Evolutionary conservation across 2,329 filamentous ascomycete species (phyloP).

Genomic region (Blastomyces silverae): DNA sequence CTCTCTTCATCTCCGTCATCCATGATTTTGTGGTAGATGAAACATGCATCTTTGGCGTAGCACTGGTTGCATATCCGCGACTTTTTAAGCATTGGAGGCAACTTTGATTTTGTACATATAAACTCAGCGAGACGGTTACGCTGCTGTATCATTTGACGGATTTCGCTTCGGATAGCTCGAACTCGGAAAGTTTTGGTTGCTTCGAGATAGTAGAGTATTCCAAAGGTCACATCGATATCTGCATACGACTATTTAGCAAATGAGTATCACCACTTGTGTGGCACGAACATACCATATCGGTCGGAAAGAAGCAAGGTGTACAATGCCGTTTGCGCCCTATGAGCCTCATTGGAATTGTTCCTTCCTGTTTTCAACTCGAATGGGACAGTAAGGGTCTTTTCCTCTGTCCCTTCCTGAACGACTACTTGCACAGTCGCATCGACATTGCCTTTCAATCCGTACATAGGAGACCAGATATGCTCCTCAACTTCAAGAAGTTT

Average conservation of each 20-base stretch:
- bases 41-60: slow-evolving; percentile 85
- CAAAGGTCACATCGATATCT: slow-evolving; percentile 84
- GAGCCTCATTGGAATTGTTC: slow-evolving; percentile 66
- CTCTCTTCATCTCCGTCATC: slow-evolving; percentile 76
- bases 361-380: slow-evolving; percentile 95
- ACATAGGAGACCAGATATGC: slow-evolving; percentile 97
- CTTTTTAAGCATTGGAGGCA: slow-evolving; percentile 80
- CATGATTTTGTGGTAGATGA: slow-evolving; percentile 84
- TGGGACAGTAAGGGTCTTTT: slow-evolving; percentile 71
- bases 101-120: slow-evolving; percentile 70
- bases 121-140: slow-evolving; percentile 83
- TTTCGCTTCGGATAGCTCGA: slow-evolving; percentile 74
- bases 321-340: slow-evolving; percentile 87
- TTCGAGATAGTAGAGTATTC: slow-evolving; percentile 92
- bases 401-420: slow-evolving; percentile 62
- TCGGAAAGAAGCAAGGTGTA: slow-evolving; percentile 91
- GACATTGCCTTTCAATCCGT: slow-evolving; percentile 94
- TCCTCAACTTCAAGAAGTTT: slow-evolving; percentile 96
- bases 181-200: slow-evolving; percentile 79
- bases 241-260: slow-evolving; percentile 13
- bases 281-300: slow-evolving; percentile 58
- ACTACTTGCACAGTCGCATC: slow-evolving; percentile 90
- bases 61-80: slow-evolving; percentile 77
- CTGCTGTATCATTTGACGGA: slow-evolving; percentile 94
- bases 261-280: not conserved